Evolutionary conservation across 2,329 filamentous ascomycete genomes (phyloP).

Genomic region (Cercospora berteroae): DNA sequence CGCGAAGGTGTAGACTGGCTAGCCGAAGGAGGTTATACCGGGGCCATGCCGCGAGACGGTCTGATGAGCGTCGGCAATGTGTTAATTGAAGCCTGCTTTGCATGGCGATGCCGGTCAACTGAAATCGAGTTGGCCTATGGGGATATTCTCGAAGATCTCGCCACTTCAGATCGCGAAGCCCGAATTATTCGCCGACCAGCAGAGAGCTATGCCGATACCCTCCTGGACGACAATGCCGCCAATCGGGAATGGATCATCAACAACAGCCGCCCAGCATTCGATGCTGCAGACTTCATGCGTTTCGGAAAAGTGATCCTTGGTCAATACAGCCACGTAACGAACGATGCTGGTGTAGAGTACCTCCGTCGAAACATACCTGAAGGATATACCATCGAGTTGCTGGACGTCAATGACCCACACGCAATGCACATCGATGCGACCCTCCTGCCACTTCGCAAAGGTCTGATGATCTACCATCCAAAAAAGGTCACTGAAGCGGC

Average conservation of each 20-base stretch:
- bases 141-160: neutral
- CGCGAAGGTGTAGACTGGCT: neutral
- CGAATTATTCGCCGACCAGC: neutral
- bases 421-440: neutral
- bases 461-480: neutral
- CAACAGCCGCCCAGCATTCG: neutral
- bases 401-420: neutral
- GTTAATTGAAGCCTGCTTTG: neutral
- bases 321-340: neutral
- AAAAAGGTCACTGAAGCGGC: neutral
- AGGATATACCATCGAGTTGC: neutral
- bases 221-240: neutral
- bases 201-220: neutral
- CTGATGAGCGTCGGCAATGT: neutral
- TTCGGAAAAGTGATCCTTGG: neutral
- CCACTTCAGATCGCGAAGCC: neutral
- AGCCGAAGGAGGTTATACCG: neutral
- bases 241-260: neutral
- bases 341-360: neutral
- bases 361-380: neutral
- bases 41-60: neutral
- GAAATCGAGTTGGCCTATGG: neutral
- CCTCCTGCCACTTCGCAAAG: neutral
- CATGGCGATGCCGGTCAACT: neutral
- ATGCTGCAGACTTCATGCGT: neutral